phyloP scores from a whole-genome alignment of 768 basidiomycete genomes.

The Strobilomyces dryophilus region DNA sequence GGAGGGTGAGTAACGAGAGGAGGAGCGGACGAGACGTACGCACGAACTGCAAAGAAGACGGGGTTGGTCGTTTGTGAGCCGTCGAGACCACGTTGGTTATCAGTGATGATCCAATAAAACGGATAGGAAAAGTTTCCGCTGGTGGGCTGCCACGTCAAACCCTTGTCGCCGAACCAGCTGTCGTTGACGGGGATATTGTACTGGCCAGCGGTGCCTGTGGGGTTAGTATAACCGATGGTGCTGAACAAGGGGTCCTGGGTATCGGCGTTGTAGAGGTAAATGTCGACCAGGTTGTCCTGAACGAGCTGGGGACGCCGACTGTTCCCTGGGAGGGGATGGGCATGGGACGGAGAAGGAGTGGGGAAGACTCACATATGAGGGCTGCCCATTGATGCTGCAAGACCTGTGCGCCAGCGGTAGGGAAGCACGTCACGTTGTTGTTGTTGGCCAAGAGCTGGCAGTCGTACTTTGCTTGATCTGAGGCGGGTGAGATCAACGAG shows the following conservation, averaged over 20 bases:
- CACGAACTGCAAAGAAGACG: slow-evolving; percentile 78
- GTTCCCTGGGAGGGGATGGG: slow-evolving; percentile 55
- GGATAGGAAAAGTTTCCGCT: slow-evolving; percentile 53
- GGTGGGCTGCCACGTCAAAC: slow-evolving; percentile 43
- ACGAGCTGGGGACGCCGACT: slow-evolving; percentile 61
- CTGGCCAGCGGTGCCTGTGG: slow-evolving; percentile 52
- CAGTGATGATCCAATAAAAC: slow-evolving; percentile 75
- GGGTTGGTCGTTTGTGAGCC: slow-evolving; percentile 61
- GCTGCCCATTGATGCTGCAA: slow-evolving; percentile 73
- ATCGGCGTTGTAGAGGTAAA: slow-evolving; percentile 77
- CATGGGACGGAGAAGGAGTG: slow-evolving; percentile 7
- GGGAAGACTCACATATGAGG: slow-evolving; percentile 67
- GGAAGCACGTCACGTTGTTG: slow-evolving; percentile 74
- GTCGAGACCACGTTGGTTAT: slow-evolving; percentile 49
- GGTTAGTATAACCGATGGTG: slow-evolving; percentile 43
- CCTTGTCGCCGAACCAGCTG: slow-evolving; percentile 63
- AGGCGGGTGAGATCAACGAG: not conserved
- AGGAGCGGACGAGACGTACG: slow-evolving; percentile 35
- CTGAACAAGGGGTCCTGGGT: slow-evolving; percentile 48
- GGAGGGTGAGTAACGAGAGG: slow-evolving; percentile 8
- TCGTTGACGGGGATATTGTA: slow-evolving; percentile 62
- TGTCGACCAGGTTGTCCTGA: slow-evolving; percentile 61
- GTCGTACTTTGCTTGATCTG: slow-evolving; percentile 37
- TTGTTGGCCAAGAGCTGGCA: slow-evolving; percentile 65
- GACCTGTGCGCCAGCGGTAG: slow-evolving; percentile 46